A percentile compares a stretch with the other conserved stretches of the same genome.
These are phyloP conservation scores for Neurospora crassa DNA, from an alignment of 2,329 filamentous ascomycete genomes.

Conservation along the genomic window DNA sequence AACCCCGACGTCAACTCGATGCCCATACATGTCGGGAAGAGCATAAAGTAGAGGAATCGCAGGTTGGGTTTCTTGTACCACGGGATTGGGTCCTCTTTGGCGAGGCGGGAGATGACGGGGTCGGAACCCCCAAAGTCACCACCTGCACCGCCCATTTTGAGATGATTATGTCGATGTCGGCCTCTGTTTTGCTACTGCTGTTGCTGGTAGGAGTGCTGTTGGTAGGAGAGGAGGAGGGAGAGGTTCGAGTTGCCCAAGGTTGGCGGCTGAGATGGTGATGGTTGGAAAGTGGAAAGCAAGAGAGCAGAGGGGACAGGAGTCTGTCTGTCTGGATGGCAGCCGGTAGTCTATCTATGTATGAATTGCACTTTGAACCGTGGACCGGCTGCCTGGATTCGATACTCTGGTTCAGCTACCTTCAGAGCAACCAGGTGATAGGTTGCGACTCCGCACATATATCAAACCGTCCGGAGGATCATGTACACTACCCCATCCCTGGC, in stretches of 20 bases:
- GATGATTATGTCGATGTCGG: neutral
- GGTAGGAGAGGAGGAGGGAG: neutral
- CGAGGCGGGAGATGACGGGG: conserved; percentile 28
- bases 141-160: neutral
- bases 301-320: neutral
- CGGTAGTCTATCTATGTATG: neutral
- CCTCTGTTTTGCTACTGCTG: neutral
- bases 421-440: neutral
- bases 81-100: conserved; percentile 29
- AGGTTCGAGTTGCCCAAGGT: neutral
- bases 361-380: neutral
- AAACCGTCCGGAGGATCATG: neutral
- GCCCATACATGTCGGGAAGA: conserved; percentile 52
- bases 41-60: conserved; percentile 43
- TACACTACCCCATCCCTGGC: neutral
- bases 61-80: conserved; percentile 54
- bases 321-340: neutral
- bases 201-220: neutral
- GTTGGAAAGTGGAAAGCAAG: neutral
- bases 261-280: neutral
- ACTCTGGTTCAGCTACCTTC: neutral
- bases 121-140: conserved; percentile 16
- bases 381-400: neutral
- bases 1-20: conserved; percentile 44
- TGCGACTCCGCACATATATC: neutral